Conservation (phyloP, 2,329 filamentous ascomycete genomes). For the Fusarium sp. region DNA sequence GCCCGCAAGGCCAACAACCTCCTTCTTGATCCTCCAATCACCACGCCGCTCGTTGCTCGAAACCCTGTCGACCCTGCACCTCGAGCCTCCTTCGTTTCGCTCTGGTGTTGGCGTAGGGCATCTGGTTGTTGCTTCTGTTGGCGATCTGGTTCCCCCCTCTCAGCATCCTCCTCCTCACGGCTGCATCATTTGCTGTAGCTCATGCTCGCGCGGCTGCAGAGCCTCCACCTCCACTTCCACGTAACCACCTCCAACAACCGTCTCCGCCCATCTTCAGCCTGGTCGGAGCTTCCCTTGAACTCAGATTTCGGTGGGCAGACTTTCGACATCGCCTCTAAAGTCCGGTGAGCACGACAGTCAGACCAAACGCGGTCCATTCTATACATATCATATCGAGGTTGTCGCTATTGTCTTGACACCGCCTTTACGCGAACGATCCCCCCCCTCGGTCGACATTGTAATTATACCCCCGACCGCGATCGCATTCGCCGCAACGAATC, state of each 20-base stretch:
- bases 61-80: conserved; percentile 40
- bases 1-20: conserved; percentile 33
- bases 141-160: conserved; percentile 7
- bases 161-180: background rate
- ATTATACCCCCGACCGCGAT: conserved; percentile 22
- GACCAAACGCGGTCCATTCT: conserved; percentile 11
- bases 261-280: conserved; percentile 19
- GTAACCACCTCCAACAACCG: conserved; percentile 30
- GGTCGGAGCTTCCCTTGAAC: conserved; percentile 19
- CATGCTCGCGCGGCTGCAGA: conserved; percentile 28
- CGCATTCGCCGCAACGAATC: conserved; percentile 27
- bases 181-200: conserved; percentile 11
- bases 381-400: conserved; percentile 3
- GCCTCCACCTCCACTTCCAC: conserved; percentile 41
- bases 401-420: background rate
- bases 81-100: conserved; percentile 44
- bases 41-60: conserved; percentile 33
- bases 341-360: conserved; percentile 11
- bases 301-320: conserved; percentile 19
- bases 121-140: conserved; percentile 33
- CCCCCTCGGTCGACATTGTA: conserved; percentile 6
- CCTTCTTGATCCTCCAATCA: conserved; percentile 43
- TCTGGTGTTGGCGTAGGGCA: conserved; percentile 29
- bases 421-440: conserved; percentile 4
- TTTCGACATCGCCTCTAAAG: conserved; percentile 10